Evolutionary conservation across 352 stramenopile genomes (phyloP).

Genomic region (Globisporangium parvum): DNA sequence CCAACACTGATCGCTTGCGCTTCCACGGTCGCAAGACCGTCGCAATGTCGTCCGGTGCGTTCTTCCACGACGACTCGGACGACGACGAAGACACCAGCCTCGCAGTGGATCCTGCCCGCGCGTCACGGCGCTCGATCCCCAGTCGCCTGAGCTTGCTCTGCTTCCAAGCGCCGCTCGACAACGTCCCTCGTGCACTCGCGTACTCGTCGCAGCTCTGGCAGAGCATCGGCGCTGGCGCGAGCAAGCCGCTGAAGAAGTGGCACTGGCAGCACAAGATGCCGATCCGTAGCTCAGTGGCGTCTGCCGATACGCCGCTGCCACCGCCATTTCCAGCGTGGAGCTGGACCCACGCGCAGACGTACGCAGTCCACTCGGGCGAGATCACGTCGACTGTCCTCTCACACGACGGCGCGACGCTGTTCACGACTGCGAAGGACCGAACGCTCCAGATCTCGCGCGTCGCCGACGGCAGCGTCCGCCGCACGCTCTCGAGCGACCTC

Average conservation of each 20-base stretch:
- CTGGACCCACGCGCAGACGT: constrained; percentile 41
- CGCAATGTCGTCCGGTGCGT: constrained; percentile 21
- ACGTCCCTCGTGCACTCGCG: constrained; percentile 26
- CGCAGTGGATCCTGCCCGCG: neutral
- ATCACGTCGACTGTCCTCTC: constrained; percentile 60
- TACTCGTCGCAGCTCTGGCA: constrained; percentile 32
- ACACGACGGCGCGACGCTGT: constrained; percentile 38
- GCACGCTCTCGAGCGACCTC: constrained; percentile 24
- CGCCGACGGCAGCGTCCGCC: constrained; percentile 19
- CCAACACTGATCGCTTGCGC: neutral
- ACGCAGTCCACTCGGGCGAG: constrained; percentile 46
- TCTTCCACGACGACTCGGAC: constrained; percentile 26
- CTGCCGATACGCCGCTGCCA: too few relatives aligned
- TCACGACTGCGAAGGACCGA: constrained; percentile 67
- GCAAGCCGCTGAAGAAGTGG: constrained; percentile 49
- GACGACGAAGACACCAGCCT: neutral
- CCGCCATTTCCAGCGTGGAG: constrained; percentile 19
- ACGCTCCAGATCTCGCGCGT: constrained; percentile 48
- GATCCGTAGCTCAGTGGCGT: too few relatives aligned
- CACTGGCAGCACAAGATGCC: constrained; percentile 36
- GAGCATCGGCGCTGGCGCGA: constrained; percentile 23
- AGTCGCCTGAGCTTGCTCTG: constrained; percentile 35
- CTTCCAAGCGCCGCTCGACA: constrained; percentile 31
- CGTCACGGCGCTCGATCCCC: constrained; percentile 4
- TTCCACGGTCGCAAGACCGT: constrained; percentile 17